A percentile compares a stretch with the other conserved stretches of the same genome.
phyloP scores from a whole-genome alignment of 176 grass and related monocot genomes.

The Eremochloa ophiuroides region DNA sequence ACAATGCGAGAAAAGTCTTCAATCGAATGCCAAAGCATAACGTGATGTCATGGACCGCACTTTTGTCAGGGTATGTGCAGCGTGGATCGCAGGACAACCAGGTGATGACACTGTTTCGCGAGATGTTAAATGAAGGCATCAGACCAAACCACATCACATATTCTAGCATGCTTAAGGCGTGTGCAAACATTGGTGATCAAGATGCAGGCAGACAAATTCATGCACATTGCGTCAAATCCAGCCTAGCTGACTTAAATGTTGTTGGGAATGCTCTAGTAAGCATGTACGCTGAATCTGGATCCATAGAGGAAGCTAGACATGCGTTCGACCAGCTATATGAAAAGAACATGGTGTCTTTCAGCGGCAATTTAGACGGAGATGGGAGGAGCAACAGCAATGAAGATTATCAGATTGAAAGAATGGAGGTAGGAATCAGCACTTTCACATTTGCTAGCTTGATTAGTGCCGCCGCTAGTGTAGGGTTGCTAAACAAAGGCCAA shows the following conservation, averaged over 20 bases:
- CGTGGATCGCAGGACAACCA: conserved; percentile 43
- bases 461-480: conserved; percentile 69
- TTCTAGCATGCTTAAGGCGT: conserved; percentile 67
- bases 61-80: conserved; percentile 81
- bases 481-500: conserved; percentile 67
- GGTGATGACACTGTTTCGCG: conserved; percentile 35
- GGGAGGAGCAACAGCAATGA: conserved; percentile 23
- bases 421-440: conserved; percentile 46
- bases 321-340: conserved; percentile 54
- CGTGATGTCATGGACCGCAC: conserved; percentile 76
- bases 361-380: conserved; percentile 24
- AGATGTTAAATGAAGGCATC: conserved; percentile 53
- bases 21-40: conserved; percentile 40
- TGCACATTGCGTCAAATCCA: conserved; percentile 53
- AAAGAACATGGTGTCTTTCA: conserved; percentile 53
- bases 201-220: conserved; percentile 60
- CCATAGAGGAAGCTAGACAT: conserved; percentile 59
- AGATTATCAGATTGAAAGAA: conserved; percentile 39
- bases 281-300: conserved; percentile 68
- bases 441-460: conserved; percentile 84
- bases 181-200: conserved; percentile 57
- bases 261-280: conserved; percentile 77
- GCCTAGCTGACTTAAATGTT: conserved; percentile 42
- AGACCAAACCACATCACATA: conserved; percentile 78
- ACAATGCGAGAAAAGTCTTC: conserved; percentile 57